A percentile compares a stretch with the other conserved stretches of the same genome.
These are phyloP conservation scores for Penicillium daleae DNA, from an alignment of 495 filamentous ascomycete genomes.

Conservation along the genomic window DNA sequence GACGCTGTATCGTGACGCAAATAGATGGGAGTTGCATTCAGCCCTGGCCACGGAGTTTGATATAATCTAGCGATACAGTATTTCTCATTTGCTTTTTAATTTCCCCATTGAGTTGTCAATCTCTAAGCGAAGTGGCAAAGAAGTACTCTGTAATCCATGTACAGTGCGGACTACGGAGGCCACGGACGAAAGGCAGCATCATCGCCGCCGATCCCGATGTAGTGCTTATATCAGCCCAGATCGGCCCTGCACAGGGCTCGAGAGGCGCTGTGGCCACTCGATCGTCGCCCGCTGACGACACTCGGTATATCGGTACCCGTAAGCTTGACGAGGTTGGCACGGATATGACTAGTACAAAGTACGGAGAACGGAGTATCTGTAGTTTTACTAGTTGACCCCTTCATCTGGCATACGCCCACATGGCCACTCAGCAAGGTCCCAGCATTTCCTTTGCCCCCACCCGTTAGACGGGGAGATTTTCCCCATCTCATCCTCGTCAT, in stretches of 20 bases:
- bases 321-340: not conserved
- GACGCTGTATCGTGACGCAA: not conserved
- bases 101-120: not conserved
- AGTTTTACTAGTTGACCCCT: no score
- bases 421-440: no score
- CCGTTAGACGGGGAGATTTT: not conserved
- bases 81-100: no score
- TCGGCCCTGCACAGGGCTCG: no score
- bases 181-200: no score
- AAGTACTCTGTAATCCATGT: not conserved
- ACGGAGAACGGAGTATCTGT: no score
- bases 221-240: conserved; percentile 10
- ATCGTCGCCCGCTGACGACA: not conserved
- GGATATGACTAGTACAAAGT: not conserved
- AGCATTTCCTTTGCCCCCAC: not conserved
- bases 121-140: not conserved
- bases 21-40: not conserved
- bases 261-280: no score
- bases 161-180: not conserved
- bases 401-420: no score
- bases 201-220: not conserved
- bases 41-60: not conserved
- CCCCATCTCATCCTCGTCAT: not conserved
- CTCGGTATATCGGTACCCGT: not conserved
- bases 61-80: not conserved